A percentile compares a stretch with the other conserved stretches of the same genome.
phyloP scores from a whole-genome alignment of 2,329 filamentous ascomycete species.

The Drechslerella dactyloides region DNA sequence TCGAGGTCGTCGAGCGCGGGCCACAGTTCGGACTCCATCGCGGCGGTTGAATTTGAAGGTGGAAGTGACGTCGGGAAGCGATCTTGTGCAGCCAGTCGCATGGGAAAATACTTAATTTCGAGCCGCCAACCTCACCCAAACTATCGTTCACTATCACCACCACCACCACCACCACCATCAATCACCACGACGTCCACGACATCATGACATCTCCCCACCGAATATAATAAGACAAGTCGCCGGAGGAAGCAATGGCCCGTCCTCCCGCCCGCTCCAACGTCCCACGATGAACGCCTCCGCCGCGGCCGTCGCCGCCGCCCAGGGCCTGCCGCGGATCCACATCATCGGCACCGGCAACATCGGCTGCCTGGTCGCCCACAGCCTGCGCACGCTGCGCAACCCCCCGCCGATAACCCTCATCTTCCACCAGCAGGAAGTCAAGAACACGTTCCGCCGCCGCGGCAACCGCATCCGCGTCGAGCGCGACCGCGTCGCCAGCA shows the following conservation, averaged over 20 bases:
- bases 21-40: constrained; percentile 63
- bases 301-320: constrained; percentile 11
- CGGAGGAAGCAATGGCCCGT: constrained; percentile 58
- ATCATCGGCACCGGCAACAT: constrained; percentile 82
- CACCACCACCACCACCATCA: background rate
- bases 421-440: constrained; percentile 68
- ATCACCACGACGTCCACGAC: constrained; percentile 9
- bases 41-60: constrained; percentile 5
- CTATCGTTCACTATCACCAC: constrained; percentile 4
- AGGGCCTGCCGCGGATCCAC: constrained; percentile 65
- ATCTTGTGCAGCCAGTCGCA: too few species aligned
- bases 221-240: constrained; percentile 25
- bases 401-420: constrained; percentile 79
- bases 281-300: constrained; percentile 54
- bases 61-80: constrained; percentile 4
- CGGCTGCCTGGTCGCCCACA: constrained; percentile 77
- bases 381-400: constrained; percentile 67
- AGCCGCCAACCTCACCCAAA: constrained; percentile 22
- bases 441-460: constrained; percentile 62
- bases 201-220: constrained; percentile 15
- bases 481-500: constrained; percentile 58
- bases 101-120: constrained; percentile 47
- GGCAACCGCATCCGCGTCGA: constrained; percentile 61
- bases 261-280: constrained; percentile 55
- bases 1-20: constrained; percentile 76